phyloP scores from a whole-genome alignment of 176 grass and related monocot genomes.

The Oryza australiensis region DNA sequence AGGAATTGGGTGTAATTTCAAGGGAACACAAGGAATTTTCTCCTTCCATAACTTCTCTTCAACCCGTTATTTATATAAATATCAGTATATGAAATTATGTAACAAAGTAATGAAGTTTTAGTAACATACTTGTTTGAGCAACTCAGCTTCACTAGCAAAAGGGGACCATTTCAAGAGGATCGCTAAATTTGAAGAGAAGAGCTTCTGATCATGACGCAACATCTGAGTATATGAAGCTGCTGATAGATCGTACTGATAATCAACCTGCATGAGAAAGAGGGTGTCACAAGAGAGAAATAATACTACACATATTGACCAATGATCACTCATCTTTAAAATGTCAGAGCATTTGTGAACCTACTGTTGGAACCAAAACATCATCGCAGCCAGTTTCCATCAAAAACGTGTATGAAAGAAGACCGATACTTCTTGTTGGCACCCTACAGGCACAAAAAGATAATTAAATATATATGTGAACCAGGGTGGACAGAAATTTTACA shows the following conservation, averaged over 20 bases:
- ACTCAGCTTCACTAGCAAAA: conserved; percentile 79
- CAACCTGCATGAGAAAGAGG: conserved; percentile 64
- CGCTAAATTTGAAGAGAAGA: conserved; percentile 83
- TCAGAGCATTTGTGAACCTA: conserved; percentile 31
- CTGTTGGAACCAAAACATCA: conserved; percentile 92
- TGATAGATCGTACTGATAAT: conserved; percentile 64
- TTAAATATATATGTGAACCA: conserved; percentile 33
- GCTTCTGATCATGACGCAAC: conserved; percentile 73
- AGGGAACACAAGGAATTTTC: too few relatives aligned
- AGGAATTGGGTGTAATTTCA: too few relatives aligned
- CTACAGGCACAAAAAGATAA: conserved; percentile 55
- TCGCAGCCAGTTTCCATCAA: conserved; percentile 81
- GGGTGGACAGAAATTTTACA: conserved; percentile 35
- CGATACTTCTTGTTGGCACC: conserved; percentile 76
- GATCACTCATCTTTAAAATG: conserved; percentile 4
- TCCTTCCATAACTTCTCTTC: not conserved
- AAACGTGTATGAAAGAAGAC: conserved; percentile 97
- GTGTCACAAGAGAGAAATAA: conserved; percentile 8
- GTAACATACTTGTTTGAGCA: conserved; percentile 75
- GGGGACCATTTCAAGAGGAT: conserved; percentile 94
- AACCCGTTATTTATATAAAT: conserved; percentile 24
- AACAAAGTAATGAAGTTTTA: conserved; percentile 14
- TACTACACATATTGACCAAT: conserved; percentile 17
- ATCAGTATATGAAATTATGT: conserved; percentile 14
- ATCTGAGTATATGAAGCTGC: conserved; percentile 67